phyloP scores from a whole-genome alignment of 2,329 filamentous ascomycete genomes.

The Venturia nashicola region DNA sequence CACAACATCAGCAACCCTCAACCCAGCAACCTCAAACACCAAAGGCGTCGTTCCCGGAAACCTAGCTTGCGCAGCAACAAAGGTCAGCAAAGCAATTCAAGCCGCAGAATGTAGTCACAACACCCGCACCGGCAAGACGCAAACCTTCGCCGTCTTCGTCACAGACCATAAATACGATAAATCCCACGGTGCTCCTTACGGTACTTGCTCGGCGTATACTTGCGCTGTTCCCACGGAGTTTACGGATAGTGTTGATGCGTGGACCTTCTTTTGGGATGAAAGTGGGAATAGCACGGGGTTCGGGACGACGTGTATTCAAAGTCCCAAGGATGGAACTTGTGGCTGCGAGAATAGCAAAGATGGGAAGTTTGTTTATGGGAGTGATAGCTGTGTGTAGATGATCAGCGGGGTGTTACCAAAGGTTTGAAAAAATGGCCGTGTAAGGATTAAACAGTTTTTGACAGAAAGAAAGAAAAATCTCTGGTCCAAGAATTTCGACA shows the following conservation, averaged over 20 bases:
- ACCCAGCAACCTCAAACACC: conserved; percentile 25
- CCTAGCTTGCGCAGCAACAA: conserved; percentile 17
- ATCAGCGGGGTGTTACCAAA: background rate
- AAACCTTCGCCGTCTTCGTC: conserved; percentile 30
- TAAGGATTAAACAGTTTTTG: no score
- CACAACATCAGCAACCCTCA: conserved; percentile 21
- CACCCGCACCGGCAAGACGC: conserved; percentile 22
- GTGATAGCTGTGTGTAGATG: conserved; percentile 15
- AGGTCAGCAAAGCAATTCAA: conserved; percentile 16
- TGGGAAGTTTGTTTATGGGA: conserved; percentile 25
- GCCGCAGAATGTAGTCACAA: conserved; percentile 24
- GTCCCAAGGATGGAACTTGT: conserved; percentile 26
- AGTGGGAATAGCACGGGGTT: conserved; percentile 19
- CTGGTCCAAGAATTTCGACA: no score
- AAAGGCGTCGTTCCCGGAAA: conserved; percentile 21
- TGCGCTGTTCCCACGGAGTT: conserved; percentile 24
- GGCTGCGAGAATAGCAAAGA: conserved; percentile 29
- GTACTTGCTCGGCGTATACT: conserved; percentile 33
- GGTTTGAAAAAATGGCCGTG: background rate
- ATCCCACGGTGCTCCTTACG: conserved; percentile 33
- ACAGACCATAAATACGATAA: conserved; percentile 34
- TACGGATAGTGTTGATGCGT: conserved; percentile 24
- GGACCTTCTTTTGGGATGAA: conserved; percentile 30
- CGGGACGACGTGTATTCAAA: conserved; percentile 28
- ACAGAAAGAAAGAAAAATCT: no score